phyloP scores from a whole-genome alignment of 495 filamentous ascomycete genomes.

The Pyrenula aspistea region DNA sequence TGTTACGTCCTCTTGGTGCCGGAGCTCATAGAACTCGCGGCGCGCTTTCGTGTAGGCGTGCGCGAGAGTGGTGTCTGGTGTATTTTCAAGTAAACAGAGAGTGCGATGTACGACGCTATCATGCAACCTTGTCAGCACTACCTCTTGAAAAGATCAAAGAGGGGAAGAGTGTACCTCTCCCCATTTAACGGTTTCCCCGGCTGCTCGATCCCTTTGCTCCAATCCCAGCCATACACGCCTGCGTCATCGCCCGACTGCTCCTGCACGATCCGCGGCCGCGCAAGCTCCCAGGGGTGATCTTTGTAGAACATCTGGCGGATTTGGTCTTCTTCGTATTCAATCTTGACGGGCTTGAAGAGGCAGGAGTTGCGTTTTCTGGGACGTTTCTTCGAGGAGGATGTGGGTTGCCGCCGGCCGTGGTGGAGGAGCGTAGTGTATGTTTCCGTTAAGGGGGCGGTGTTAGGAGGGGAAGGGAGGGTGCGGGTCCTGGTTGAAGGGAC shows the following conservation, averaged over 20 bases:
- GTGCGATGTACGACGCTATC: conserved; percentile 95
- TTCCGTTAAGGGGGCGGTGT: conserved; percentile 9
- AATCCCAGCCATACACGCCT: conserved; percentile 65
- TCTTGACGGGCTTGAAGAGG: conserved; percentile 64
- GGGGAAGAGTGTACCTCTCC: conserved; percentile 53
- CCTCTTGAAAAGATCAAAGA: too few relatives aligned
- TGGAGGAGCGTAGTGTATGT: conserved; percentile 27
- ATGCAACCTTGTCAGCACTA: too few relatives aligned
- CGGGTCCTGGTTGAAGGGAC: conserved; percentile 37
- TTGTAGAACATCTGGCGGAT: conserved; percentile 71
- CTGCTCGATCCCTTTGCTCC: conserved; percentile 62
- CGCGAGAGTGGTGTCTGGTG: conserved; percentile 42
- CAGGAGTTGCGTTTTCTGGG: conserved; percentile 50
- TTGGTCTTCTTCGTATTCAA: conserved; percentile 77
- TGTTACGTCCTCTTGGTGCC: conserved; percentile 73
- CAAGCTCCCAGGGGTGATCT: conserved; percentile 96
- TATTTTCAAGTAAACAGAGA: conserved; percentile 64
- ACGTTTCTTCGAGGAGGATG: too few relatives aligned
- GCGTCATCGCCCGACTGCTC: conserved; percentile 79
- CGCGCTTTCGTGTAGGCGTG: conserved; percentile 80
- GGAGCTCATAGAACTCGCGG: conserved; percentile 77
- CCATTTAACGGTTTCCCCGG: conserved; percentile 70
- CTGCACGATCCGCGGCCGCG: conserved; percentile 70
- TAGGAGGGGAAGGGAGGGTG: conserved; percentile 7
- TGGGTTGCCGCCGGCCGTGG: conserved; percentile 19